Percentiles rank a stretch among this genome's conserved stretches.
Evolutionary conservation across 1,284 basidiomycete genomes (phyloP).

Genomic region (Apiotrichum akiyoshidainum): DNA sequence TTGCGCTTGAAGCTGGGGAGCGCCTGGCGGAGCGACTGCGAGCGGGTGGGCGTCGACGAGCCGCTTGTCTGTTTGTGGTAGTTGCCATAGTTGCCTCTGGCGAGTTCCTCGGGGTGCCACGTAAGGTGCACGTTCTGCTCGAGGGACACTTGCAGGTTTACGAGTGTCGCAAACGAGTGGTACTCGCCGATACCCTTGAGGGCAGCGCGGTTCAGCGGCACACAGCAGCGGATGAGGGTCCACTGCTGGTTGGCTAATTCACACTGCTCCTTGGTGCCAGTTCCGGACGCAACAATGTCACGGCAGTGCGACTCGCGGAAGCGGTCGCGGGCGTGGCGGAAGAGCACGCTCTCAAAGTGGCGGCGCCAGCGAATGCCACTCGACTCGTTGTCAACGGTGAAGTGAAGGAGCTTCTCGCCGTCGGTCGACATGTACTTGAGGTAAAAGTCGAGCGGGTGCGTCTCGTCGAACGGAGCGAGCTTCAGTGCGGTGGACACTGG

Average conservation of each 20-base stretch:
- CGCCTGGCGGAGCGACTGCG: conserved; percentile 4
- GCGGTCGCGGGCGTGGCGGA: conserved; percentile 38
- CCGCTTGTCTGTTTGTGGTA: neutral
- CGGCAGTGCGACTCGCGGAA: conserved; percentile 20
- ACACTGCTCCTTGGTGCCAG: neutral
- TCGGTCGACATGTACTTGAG: conserved; percentile 48
- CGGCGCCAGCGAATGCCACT: conserved; percentile 62
- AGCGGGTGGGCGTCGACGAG: neutral
- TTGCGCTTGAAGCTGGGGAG: conserved; percentile 1
- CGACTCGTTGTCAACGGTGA: conserved; percentile 60
- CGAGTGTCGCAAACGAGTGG: conserved; percentile 48
- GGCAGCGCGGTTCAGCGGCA: conserved; percentile 57
- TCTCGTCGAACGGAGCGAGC: conserved; percentile 54
- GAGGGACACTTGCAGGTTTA: conserved; percentile 36
- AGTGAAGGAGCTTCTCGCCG: conserved; percentile 42
- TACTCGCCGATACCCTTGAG: conserved; percentile 41
- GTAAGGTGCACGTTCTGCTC: conserved; percentile 11
- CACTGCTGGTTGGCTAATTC: conserved; percentile 46
- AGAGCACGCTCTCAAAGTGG: conserved; percentile 55
- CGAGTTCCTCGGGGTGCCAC: conserved; percentile 20
- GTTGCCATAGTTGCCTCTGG: conserved; percentile 18
- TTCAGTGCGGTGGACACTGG: conserved; percentile 41
- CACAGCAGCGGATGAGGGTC: conserved; percentile 57
- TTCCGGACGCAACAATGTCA: neutral
- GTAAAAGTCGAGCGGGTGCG: conserved; percentile 53